These are phyloP conservation scores for Exobasidium cylindrosporum DNA, from an alignment of 1,284 basidiomycete species.

Conservation along the genomic window DNA sequence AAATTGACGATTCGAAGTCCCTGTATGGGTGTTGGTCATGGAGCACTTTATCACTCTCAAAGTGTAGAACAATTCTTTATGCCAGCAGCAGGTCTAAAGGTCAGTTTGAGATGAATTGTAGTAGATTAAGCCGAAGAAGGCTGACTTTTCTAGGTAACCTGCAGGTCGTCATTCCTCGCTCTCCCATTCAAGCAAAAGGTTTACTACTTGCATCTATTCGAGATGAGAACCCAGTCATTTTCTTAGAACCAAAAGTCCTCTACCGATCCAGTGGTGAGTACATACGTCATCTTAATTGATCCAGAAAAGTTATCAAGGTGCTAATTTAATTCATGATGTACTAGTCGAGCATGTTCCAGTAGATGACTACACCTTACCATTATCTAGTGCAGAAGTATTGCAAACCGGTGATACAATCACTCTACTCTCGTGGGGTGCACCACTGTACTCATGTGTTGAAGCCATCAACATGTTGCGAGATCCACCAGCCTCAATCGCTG, in stretches of 20 bases:
- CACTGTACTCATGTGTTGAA: conserved; percentile 82
- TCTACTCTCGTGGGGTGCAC: conserved; percentile 84
- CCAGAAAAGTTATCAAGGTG: too few relatives aligned
- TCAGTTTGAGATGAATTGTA: conserved; percentile 76
- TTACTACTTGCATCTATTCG: conserved; percentile 78
- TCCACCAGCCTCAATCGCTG: conserved; percentile 68
- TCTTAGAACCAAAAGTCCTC: conserved; percentile 89
- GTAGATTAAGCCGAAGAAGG: conserved; percentile 63
- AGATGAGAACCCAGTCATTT: conserved; percentile 87
- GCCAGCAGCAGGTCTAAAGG: conserved; percentile 58
- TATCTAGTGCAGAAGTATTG: conserved; percentile 75
- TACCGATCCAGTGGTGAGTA: conserved; percentile 67
- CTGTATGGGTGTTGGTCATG: conserved; percentile 35
- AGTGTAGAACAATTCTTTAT: conserved; percentile 92
- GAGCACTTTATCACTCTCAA: conserved; percentile 89
- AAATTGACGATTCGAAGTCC: conserved; percentile 76
- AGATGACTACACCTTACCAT: conserved; percentile 78
- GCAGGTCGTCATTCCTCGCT: conserved; percentile 80
- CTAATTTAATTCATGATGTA: too few relatives aligned
- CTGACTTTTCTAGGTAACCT: neutral
- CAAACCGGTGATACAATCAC: conserved; percentile 76
- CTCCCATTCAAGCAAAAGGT: conserved; percentile 91
- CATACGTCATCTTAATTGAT: too few relatives aligned
- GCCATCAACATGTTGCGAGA: conserved; percentile 67
- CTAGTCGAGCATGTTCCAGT: conserved; percentile 84